phyloP scores from a whole-genome alignment of 2,329 filamentous ascomycete species.

The Aspergillus persii region DNA sequence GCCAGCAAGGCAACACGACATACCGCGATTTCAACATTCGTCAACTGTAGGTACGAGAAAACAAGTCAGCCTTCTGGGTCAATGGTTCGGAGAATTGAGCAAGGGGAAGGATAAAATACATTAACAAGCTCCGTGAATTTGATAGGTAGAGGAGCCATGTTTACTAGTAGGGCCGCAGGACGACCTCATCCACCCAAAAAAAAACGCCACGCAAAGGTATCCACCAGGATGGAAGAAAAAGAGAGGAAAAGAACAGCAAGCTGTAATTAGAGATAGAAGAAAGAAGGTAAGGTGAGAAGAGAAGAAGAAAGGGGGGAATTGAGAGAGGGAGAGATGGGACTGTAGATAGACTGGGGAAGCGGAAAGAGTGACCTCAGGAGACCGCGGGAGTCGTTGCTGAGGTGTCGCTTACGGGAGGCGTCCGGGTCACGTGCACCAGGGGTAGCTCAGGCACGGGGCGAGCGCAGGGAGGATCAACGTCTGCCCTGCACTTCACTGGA shows the following conservation, averaged over 20 bases:
- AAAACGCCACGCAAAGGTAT: constrained; percentile 40
- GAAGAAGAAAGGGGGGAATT: constrained; percentile 9
- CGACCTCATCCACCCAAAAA: constrained; percentile 43
- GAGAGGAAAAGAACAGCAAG: constrained; percentile 19
- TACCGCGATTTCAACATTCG: constrained; percentile 55
- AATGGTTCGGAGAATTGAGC: not conserved
- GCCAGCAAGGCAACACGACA: constrained; percentile 28
- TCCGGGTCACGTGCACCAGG: constrained; percentile 32
- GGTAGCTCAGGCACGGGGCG: not conserved
- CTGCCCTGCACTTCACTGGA: not conserved
- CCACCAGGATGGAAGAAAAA: constrained; percentile 20
- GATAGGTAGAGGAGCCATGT: constrained; percentile 71
- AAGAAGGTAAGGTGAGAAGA: constrained; percentile 19
- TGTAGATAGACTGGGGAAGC: constrained; percentile 25
- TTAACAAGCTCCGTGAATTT: constrained; percentile 91
- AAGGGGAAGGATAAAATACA: constrained; percentile 50
- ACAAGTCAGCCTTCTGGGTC: constrained; percentile 31
- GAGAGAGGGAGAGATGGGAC: constrained; percentile 20
- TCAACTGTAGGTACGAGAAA: constrained; percentile 44
- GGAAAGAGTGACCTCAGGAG: constrained; percentile 42
- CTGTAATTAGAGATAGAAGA: constrained; percentile 13
- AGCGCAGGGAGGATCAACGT: not conserved
- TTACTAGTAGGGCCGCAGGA: constrained; percentile 43
- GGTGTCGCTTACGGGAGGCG: constrained; percentile 37
- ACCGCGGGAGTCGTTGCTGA: constrained; percentile 38